phyloP scores from a whole-genome alignment of 768 basidiomycete species.

The Albatrellus ellisii region DNA sequence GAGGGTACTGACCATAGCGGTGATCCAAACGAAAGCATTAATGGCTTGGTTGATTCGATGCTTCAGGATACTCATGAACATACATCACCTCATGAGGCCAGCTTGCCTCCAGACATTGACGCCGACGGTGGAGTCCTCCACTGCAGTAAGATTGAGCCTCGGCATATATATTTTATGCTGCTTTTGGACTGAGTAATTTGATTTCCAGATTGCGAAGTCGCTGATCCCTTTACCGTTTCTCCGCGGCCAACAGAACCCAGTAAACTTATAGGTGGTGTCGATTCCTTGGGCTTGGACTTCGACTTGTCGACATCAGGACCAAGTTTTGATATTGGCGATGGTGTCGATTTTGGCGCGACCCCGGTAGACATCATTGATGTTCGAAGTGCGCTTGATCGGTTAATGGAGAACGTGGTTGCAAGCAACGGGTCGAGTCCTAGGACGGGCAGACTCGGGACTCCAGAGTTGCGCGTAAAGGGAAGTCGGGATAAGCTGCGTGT shows the following conservation, averaged over 20 bases:
- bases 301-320: slow-evolving; percentile 8
- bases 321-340: slow-evolving; percentile 5
- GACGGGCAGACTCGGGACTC: too few relatives aligned
- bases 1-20: slow-evolving; percentile 21
- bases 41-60: slow-evolving; percentile 62
- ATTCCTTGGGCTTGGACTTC: slow-evolving; percentile 16
- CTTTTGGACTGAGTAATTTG: too few relatives aligned
- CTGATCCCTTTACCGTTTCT: too few relatives aligned
- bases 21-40: slow-evolving; percentile 41
- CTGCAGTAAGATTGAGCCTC: too few relatives aligned
- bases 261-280: too few relatives aligned
- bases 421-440: too few relatives aligned
- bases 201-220: too few relatives aligned
- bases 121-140: slow-evolving; percentile 52
- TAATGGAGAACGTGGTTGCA: slow-evolving; percentile 24
- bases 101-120: slow-evolving; percentile 40
- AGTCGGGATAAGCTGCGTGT: slow-evolving; percentile 14
- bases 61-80: slow-evolving; percentile 34
- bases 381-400: slow-evolving; percentile 26
- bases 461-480: slow-evolving; percentile 11
- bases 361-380: slow-evolving; percentile 22
- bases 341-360: slow-evolving; percentile 7
- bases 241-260: too few relatives aligned
- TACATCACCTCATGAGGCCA: slow-evolving; percentile 23
- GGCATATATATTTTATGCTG: too few relatives aligned